Percentiles rank a stretch among this genome's conserved stretches.
phyloP scores from a whole-genome alignment of 441 rosid species.

The Manihot esculenta region DNA sequence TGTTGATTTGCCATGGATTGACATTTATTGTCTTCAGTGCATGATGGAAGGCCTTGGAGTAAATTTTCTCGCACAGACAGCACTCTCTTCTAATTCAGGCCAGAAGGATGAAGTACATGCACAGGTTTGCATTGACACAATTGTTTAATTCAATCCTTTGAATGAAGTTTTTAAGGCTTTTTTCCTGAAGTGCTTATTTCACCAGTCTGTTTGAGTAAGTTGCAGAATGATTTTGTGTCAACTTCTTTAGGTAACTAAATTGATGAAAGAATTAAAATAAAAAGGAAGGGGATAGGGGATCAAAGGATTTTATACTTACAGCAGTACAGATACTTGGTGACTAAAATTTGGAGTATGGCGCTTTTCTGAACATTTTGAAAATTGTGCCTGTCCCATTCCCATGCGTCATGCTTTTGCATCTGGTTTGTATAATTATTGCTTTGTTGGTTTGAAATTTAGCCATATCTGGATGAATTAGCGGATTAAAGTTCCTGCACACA shows the following conservation, averaged over 20 bases:
- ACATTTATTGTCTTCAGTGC: conserved; percentile 51
- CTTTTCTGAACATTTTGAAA: not conserved
- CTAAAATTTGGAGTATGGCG: not conserved
- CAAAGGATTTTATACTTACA: not conserved
- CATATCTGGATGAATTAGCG: not conserved
- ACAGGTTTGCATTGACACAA: conserved; percentile 54
- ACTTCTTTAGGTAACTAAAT: not conserved
- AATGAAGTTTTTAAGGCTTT: conserved; percentile 9
- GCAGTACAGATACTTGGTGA: not conserved
- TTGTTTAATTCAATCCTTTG: conserved; percentile 10
- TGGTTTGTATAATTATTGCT: not conserved
- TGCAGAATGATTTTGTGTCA: not conserved
- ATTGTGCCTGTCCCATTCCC: not conserved
- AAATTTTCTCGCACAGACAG: conserved; percentile 62
- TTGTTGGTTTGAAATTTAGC: not conserved
- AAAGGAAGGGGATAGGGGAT: not conserved
- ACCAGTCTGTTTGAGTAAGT: conserved; percentile 8
- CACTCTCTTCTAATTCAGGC: conserved; percentile 48
- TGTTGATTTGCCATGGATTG: conserved; percentile 29
- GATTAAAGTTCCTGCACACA: not conserved
- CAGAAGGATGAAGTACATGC: conserved; percentile 83
- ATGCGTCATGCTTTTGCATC: not conserved
- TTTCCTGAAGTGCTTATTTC: conserved; percentile 4
- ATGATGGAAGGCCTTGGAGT: conserved; percentile 74
- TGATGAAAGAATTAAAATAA: not conserved